Evolutionary conservation across 2,329 filamentous ascomycete species (phyloP), one percentile per base, ranked within the genome.

Genomic region (Alternaria ventricosa): DNA sequence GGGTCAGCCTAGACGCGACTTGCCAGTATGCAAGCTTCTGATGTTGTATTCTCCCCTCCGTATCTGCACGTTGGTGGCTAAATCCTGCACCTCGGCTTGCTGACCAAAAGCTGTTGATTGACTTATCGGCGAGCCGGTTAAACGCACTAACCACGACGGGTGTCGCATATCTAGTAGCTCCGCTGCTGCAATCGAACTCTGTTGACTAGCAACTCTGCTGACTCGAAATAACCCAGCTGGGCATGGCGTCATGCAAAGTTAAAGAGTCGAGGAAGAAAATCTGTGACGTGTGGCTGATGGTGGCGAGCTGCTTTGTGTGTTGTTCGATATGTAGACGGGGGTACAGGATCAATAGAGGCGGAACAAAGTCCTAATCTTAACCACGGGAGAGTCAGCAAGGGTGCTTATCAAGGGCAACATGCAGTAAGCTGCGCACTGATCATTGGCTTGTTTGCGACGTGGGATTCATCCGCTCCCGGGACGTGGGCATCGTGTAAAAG

Each of bases 281-380:
- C 46, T 63, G 61, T 47, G 57, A 63, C 61, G 33, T 63, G 61
- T 63, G 57, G 57, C 61, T 63, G 44, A 33, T 45, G 13, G 57
- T 60, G 57, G 61, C 57, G 57, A 63, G 49, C 60, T 63, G 60
- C 56, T 47, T 18, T 25, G n/a, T 63, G 50, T 55, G 61, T 47
- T 60, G 61, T 50, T 56, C 50, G 53, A 51, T 18, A 18, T 41
- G 36, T 41, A 44, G 30, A 20, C 33, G 46, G 18, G 20, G 46
- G 41, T 30, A 47, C 30, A 58, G 56, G 41, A 13, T 49, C 57
- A 41, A 56, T 51, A 50, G 20, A 44, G 15, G 28, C 41, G 47
- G 27, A 30, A 41, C 33, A 49, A 41, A 7, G 25, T 60, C 43
- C 55, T 55, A 62, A 62, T 59, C 55, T 62, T 62, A 44, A 55